phyloP scores from a whole-genome alignment of 1,284 basidiomycete species.

The Termitomyces sp. region DNA sequence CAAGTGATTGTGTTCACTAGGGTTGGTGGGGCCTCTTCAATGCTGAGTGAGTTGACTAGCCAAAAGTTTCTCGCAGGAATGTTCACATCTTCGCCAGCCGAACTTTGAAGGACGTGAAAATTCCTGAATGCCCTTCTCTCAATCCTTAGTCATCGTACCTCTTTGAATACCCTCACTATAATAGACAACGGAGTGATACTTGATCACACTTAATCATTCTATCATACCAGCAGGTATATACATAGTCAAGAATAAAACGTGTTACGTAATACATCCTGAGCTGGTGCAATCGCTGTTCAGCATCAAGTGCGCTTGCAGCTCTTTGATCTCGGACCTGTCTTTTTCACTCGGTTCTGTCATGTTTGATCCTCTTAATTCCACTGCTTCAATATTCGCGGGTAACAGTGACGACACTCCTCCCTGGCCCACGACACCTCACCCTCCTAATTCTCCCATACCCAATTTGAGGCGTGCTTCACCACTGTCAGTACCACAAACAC shows the following conservation, averaged over 20 bases:
- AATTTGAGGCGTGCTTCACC: slow-evolving; percentile 45
- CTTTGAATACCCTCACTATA: neutral
- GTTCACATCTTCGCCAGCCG: slow-evolving; percentile 31
- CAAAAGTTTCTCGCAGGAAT: neutral
- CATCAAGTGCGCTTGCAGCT: neutral
- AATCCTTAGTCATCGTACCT: slow-evolving; percentile 17
- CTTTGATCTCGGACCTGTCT: neutral
- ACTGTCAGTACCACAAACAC: slow-evolving; percentile 34
- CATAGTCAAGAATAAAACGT: neutral
- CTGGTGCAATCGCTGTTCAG: neutral
- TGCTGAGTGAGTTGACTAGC: slow-evolving; percentile 31
- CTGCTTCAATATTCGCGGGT: slow-evolving; percentile 40
- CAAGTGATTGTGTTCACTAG: slow-evolving; percentile 11
- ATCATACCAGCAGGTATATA: neutral
- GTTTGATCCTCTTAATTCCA: slow-evolving; percentile 47
- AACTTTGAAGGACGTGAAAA: slow-evolving; percentile 51
- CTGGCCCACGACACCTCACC: slow-evolving; percentile 58
- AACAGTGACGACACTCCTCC: slow-evolving; percentile 38
- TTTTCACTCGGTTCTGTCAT: slow-evolving; percentile 5
- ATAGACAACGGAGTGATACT: neutral
- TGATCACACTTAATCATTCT: neutral
- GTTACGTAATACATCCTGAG: neutral
- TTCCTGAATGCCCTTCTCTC: slow-evolving; percentile 37
- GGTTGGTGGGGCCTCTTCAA: slow-evolving; percentile 55
- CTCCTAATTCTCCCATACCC: slow-evolving; percentile 45